Evolutionary conservation across 176 grass and related monocot species (phyloP), one percentile per base, ranked within the genome.

Genomic region (Alopecurus myosuroides): DNA sequence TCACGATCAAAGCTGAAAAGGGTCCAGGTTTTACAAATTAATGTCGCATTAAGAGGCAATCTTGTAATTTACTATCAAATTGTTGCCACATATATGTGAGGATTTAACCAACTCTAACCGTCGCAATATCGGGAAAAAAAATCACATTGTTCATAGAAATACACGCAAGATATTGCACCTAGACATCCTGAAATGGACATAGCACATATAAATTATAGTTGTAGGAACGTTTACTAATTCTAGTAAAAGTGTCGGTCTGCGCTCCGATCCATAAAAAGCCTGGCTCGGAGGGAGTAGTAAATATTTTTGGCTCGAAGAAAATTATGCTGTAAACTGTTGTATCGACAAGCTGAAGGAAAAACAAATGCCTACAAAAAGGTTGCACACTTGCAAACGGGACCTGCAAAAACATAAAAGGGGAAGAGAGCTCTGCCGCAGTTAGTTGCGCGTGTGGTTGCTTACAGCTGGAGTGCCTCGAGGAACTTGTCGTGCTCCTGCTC

Each of bases 401-500:
- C 3, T 66, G 19, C 3, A 44, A 28, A 77, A 81, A 26, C 39
- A 61, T 1, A 37, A 22, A 39, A 39, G 65, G 34, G 34, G 34
- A 22, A 22, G 19, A 20, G 64, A 70, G 15, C 71, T 22, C 48
- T 70, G 7, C 3, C 14, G 25, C 20, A 23, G 19, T 20, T 55
- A 18, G 7, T 10, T 28, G 52, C 26, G 79, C 64, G 0, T 33
- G 17, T 20, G 11, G n/a, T n/a, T 63, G 84, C 88, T 95, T 88
- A 95, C 93, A 95, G 93, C 86, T 95, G 93, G 49, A 95, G 91
- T 4, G 93, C 93, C 87, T 95, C 93, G 29, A 95, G 93, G 82
- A 95, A 95, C 83, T 95, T 95, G 69, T 95, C 93, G 77, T 95
- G 93, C 86, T 95, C 94, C 80, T 93, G 94, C 88, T 95, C 94